Evolutionary conservation across 2,329 filamentous ascomycete species (phyloP).

Genomic region (Fusarium agapanthi): DNA sequence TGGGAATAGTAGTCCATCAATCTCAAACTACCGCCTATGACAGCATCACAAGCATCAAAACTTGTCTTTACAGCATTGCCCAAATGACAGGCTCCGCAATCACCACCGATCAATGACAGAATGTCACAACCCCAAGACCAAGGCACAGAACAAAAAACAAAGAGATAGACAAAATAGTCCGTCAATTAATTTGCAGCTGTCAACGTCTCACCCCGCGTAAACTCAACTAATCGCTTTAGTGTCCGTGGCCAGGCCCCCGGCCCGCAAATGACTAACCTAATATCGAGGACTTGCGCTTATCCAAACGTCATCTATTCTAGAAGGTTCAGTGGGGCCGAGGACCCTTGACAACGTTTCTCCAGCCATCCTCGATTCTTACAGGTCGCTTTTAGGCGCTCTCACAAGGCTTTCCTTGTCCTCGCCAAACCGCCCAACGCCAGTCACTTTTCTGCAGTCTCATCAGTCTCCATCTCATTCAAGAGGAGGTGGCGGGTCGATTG

Average conservation of each 20-base stretch:
- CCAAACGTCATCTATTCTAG: constrained; percentile 49
- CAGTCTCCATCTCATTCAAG: not conserved
- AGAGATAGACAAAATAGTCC: not conserved
- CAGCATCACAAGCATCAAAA: not conserved
- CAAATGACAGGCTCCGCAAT: not conserved
- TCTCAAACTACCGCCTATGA: not conserved
- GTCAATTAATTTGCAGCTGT: constrained; percentile 1
- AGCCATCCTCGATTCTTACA: constrained; percentile 23
- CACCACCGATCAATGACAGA: not conserved
- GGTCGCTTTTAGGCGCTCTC: constrained; percentile 12
- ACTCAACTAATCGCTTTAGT: constrained; percentile 35
- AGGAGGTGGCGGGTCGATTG: constrained; percentile 18
- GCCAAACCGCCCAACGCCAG: constrained; percentile 13
- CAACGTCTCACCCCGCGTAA: constrained; percentile 19
- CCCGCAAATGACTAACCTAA: constrained; percentile 19
- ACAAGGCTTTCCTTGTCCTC: constrained; percentile 9
- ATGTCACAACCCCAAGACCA: not conserved
- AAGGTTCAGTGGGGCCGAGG: constrained; percentile 55
- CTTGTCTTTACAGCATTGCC: not conserved
- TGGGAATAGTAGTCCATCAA: constrained; percentile 10
- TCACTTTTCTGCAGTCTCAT: not conserved
- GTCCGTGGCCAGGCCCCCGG: constrained; percentile 26
- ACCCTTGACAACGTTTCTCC: constrained; percentile 18
- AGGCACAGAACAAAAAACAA: not conserved
- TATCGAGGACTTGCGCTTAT: constrained; percentile 51